Conservation (phyloP, 768 basidiomycete species). For the Leccinum arenicola region DNA sequence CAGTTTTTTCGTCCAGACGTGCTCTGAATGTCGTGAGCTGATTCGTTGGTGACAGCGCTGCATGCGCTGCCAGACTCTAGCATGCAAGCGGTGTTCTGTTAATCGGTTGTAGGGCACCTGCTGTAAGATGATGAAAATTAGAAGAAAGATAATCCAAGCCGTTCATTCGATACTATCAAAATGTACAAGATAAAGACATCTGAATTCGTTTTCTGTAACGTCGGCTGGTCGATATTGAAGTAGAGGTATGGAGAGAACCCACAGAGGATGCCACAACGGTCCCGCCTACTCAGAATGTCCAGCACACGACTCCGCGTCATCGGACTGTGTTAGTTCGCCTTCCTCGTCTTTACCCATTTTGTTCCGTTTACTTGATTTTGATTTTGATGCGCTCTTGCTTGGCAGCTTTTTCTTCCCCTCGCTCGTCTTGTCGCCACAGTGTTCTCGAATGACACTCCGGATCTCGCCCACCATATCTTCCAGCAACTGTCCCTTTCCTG, state of each 20-base stretch:
- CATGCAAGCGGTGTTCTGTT: constrained; percentile 27
- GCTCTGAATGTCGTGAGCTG: neutral
- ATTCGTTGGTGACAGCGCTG: constrained; percentile 21
- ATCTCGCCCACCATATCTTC: constrained; percentile 12
- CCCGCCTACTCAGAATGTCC: neutral
- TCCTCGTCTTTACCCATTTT: constrained; percentile 5
- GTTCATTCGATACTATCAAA: neutral
- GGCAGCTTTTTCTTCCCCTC: neutral
- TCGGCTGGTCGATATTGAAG: neutral
- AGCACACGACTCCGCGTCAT: constrained; percentile 4
- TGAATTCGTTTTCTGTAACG: neutral
- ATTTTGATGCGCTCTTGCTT: neutral
- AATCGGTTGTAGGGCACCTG: constrained; percentile 22
- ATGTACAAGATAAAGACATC: neutral
- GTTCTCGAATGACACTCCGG: constrained; percentile 11
- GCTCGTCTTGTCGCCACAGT: constrained; percentile 11
- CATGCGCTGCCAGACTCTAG: constrained; percentile 20
- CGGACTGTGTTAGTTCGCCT: constrained; percentile 3
- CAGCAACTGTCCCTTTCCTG: constrained; percentile 1
- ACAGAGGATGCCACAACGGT: neutral
- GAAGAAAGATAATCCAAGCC: neutral
- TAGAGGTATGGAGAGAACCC: neutral
- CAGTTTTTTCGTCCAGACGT: constrained; percentile 12
- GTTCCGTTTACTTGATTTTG: constrained; percentile 8
- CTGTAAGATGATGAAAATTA: neutral